A percentile compares a stretch with the other conserved stretches of the same genome.
These are phyloP conservation scores for Suillus fuscotomentosus DNA, from an alignment of 768 basidiomycete species.

Conservation along the genomic window DNA sequence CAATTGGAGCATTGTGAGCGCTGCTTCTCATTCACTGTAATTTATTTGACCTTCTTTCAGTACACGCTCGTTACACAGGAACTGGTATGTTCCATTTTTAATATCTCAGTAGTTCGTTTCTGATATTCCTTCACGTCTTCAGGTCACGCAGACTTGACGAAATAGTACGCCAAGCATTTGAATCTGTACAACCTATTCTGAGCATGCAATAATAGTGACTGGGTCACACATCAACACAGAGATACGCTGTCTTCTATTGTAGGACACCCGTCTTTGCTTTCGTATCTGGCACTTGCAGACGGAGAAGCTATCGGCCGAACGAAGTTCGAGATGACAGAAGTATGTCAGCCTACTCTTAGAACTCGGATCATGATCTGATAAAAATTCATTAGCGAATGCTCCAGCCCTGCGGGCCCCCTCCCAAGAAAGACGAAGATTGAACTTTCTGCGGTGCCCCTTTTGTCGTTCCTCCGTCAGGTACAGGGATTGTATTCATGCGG, in stretches of 20 bases:
- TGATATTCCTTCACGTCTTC: conserved; percentile 11
- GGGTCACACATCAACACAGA: conserved; percentile 96
- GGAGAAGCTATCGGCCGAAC: conserved; percentile 88
- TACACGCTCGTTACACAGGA: conserved; percentile 94
- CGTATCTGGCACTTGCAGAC: conserved; percentile 91
- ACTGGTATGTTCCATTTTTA: conserved; percentile 60
- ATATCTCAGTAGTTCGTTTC: conserved; percentile 3
- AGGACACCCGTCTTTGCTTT: conserved; percentile 82
- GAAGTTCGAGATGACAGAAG: conserved; percentile 97
- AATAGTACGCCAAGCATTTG: conserved; percentile 68
- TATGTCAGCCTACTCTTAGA: conserved; percentile 27
- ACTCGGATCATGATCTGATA: conserved; percentile 21
- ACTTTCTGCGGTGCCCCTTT: not conserved
- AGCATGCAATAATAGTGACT: conserved; percentile 67
- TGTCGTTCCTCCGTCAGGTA: not conserved
- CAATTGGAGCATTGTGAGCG: conserved; percentile 90
- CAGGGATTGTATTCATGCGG: not conserved
- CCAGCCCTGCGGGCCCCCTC: conserved; percentile 92
- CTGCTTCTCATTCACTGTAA: not conserved
- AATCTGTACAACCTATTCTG: conserved; percentile 13
- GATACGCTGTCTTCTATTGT: conserved; percentile 93
- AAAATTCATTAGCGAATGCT: conserved; percentile 70
- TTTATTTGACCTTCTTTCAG: conserved; percentile 39
- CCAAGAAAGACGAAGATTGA: conserved; percentile 81
- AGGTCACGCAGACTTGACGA: conserved; percentile 96